Conservation (phyloP, 2,329 filamentous ascomycete genomes). For the Calonectria naviculata region DNA sequence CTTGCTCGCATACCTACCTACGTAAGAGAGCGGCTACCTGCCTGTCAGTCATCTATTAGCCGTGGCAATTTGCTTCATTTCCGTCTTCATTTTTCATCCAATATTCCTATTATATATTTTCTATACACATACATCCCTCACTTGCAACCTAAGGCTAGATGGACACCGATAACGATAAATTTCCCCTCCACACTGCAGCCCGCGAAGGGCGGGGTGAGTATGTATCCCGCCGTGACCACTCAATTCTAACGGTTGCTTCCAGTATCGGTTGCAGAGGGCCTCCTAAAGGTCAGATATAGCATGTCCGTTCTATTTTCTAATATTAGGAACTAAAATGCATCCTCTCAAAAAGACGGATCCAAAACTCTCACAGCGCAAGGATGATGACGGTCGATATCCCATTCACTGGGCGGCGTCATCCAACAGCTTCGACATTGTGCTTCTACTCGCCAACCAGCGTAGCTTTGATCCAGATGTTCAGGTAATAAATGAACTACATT, state of each 20-base stretch:
- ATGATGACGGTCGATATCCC: constrained; percentile 89
- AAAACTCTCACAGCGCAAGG: constrained; percentile 76
- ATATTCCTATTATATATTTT: background rate
- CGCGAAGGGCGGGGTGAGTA: constrained; percentile 83
- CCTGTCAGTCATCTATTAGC: constrained; percentile 16
- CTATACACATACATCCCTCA: background rate
- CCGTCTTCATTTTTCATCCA: background rate
- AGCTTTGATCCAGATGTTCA: constrained; percentile 87
- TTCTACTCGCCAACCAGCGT: constrained; percentile 75
- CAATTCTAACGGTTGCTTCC: constrained; percentile 23
- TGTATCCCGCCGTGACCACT: background rate
- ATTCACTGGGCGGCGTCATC: constrained; percentile 95
- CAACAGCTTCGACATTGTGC: constrained; percentile 80
- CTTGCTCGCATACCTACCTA: constrained; percentile 11
- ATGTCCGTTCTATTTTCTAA: background rate
- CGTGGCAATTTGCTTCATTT: background rate
- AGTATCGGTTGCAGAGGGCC: constrained; percentile 79
- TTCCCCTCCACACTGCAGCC: constrained; percentile 87
- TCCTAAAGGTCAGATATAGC: constrained; percentile 45
- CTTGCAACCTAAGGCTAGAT: constrained; percentile 32
- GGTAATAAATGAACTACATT: constrained; percentile 52
- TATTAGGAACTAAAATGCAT: background rate
- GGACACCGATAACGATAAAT: constrained; percentile 66
- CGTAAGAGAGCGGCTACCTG: constrained; percentile 13
- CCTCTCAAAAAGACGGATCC: constrained; percentile 74